These are phyloP conservation scores for Coniophora puteana DNA, from an alignment of 1,284 basidiomycete species.

Conservation along the genomic window DNA sequence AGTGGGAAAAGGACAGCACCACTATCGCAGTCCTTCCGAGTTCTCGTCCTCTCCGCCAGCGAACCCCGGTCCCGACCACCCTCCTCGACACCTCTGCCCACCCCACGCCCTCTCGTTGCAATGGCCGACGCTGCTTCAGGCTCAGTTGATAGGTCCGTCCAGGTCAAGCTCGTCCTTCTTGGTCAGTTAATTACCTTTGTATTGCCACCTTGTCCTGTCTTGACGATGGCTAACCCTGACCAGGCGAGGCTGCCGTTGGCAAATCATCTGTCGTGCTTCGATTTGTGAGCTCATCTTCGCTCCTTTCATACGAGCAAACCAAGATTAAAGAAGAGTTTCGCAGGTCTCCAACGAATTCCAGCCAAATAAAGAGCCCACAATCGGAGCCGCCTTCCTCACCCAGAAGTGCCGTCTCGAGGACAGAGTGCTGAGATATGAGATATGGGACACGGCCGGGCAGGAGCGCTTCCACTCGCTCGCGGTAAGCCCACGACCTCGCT, in stretches of 20 bases:
- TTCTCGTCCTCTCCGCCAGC: slow-evolving; percentile 2
- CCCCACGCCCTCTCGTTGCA: no score
- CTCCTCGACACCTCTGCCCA: slow-evolving; percentile 14
- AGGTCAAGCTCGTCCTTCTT: slow-evolving; percentile 63
- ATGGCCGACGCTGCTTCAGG: slow-evolving; percentile 74
- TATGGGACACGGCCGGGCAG: slow-evolving; percentile 95
- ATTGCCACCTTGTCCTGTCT: slow-evolving; percentile 2
- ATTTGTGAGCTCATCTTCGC: slow-evolving; percentile 65
- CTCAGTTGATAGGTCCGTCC: slow-evolving; percentile 53
- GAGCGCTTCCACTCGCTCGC: slow-evolving; percentile 93
- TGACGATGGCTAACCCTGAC: neutral
- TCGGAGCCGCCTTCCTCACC: slow-evolving; percentile 92
- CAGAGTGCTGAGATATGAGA: slow-evolving; percentile 91
- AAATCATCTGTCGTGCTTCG: slow-evolving; percentile 99
- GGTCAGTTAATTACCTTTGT: slow-evolving; percentile 33
- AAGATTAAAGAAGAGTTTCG: slow-evolving; percentile 8
- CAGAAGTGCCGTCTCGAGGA: slow-evolving; percentile 92
- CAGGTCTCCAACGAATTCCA: slow-evolving; percentile 94
- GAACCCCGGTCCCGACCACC: neutral
- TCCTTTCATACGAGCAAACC: slow-evolving; percentile 29
- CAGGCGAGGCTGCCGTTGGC: slow-evolving; percentile 97
- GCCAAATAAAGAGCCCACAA: slow-evolving; percentile 97
- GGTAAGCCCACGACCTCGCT: slow-evolving; percentile 39
- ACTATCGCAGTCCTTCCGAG: slow-evolving; percentile 9
- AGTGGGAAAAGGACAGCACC: slow-evolving; percentile 12